Evolutionary conservation across 768 basidiomycete genomes (phyloP).

Genomic region (Psilocybe cubensis): DNA sequence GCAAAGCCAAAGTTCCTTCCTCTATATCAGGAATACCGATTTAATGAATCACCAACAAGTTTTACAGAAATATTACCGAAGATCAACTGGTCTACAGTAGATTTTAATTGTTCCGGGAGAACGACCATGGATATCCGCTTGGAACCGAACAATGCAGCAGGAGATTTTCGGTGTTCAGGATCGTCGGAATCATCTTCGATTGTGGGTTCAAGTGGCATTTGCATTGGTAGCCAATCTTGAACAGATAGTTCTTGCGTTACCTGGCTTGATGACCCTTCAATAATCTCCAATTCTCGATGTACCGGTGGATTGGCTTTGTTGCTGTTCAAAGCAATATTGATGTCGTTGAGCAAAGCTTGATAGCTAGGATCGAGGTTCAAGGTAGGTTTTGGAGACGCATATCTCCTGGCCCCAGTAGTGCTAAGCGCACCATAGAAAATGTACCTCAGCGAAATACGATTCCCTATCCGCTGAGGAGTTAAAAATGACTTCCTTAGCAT

Average conservation of each 20-base stretch:
- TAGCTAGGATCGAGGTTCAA: constrained; percentile 70
- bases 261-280: constrained; percentile 2
- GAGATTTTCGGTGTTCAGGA: constrained; percentile 60
- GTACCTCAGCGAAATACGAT: not conserved
- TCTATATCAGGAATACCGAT: constrained; percentile 39
- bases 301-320: constrained; percentile 27
- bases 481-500: constrained; percentile 10
- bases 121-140: constrained; percentile 70
- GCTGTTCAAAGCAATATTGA: constrained; percentile 65
- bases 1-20: constrained; percentile 65
- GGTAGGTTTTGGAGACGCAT: constrained; percentile 56
- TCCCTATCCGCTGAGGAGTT: not conserved
- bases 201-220: constrained; percentile 29
- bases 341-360: constrained; percentile 62
- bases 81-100: constrained; percentile 68
- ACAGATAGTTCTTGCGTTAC: constrained; percentile 8
- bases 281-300: constrained; percentile 60
- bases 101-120: constrained; percentile 73
- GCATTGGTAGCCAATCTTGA: constrained; percentile 27
- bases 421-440: constrained; percentile 9
- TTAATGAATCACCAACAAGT: constrained; percentile 2
- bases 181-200: constrained; percentile 35
- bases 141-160: constrained; percentile 83
- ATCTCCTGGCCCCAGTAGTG: constrained; percentile 29
- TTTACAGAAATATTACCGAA: constrained; percentile 45